These are phyloP conservation scores for Fonsecaea pedrosoi DNA, from an alignment of 2,329 filamentous ascomycete species.

Conservation along the genomic window DNA sequence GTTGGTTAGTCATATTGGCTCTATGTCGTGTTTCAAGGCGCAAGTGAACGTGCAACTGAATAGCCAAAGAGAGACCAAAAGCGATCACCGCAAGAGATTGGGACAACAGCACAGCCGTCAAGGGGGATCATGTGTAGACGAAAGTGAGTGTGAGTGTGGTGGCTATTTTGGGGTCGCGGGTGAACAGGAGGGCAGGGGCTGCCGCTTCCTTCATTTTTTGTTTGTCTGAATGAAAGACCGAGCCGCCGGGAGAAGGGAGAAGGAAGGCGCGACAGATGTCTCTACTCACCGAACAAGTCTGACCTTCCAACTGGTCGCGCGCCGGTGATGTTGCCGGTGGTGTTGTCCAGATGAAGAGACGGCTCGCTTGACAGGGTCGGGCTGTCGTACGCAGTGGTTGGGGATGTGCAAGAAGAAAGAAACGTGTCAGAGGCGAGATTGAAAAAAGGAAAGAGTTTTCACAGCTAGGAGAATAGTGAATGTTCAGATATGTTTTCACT, in stretches of 20 bases:
- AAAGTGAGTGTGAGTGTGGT: conserved; percentile 7
- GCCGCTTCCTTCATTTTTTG: background rate
- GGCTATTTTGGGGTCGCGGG: background rate
- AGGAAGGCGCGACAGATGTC: conserved; percentile 5
- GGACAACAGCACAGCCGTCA: conserved; percentile 22
- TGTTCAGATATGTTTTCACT: conserved; percentile 11
- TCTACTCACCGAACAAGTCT: conserved; percentile 21
- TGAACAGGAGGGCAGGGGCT: conserved; percentile 7
- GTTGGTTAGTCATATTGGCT: conserved; percentile 37
- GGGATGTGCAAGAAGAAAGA: conserved; percentile 1
- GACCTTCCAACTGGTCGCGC: conserved; percentile 19
- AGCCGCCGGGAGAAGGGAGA: background rate
- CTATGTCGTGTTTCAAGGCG: conserved; percentile 24
- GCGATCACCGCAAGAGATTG: conserved; percentile 19
- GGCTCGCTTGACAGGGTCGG: background rate
- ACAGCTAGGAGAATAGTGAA: background rate
- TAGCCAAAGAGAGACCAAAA: conserved; percentile 36
- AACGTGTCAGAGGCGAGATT: background rate
- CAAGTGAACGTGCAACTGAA: conserved; percentile 21
- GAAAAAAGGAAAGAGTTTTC: conserved; percentile 1
- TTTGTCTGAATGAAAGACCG: conserved; percentile 18
- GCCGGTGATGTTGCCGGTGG: background rate
- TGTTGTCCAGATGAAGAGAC: conserved; percentile 2
- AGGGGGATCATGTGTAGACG: background rate
- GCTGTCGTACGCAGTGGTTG: conserved; percentile 2